Percentiles rank a stretch among this genome's conserved stretches.
Evolutionary conservation across 371 early-diverging fungal genomes (phyloP).

Genomic region (Blakeslea trispora): DNA sequence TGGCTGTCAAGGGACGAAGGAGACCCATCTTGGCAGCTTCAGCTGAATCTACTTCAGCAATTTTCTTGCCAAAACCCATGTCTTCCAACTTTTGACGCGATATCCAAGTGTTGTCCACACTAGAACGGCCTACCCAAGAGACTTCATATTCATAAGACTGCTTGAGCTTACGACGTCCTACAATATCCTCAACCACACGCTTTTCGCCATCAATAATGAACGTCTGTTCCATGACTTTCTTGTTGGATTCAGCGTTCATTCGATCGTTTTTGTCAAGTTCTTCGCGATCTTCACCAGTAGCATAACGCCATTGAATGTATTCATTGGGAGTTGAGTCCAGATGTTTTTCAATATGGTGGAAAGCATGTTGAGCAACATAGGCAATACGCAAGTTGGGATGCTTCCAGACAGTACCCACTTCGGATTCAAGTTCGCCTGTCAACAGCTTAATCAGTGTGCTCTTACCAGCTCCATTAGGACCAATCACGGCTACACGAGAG

Average conservation of each 20-base stretch:
- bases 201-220: constrained; percentile 67
- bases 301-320: constrained; percentile 74
- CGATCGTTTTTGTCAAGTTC: constrained; percentile 65
- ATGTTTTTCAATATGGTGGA: constrained; percentile 76
- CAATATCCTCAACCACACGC: constrained; percentile 59
- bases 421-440: constrained; percentile 62
- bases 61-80: constrained; percentile 68
- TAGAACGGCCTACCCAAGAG: constrained; percentile 58
- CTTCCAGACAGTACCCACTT: constrained; percentile 46
- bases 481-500: constrained; percentile 73
- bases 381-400: constrained; percentile 71
- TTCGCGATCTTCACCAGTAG: constrained; percentile 70
- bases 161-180: constrained; percentile 71
- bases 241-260: constrained; percentile 61
- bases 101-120: constrained; percentile 71
- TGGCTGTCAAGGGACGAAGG: constrained; percentile 62
- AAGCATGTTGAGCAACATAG: constrained; percentile 82
- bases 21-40: constrained; percentile 69
- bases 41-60: constrained; percentile 65
- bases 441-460: constrained; percentile 82
- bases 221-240: constrained; percentile 64
- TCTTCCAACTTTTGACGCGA: constrained; percentile 70
- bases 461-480: constrained; percentile 79
- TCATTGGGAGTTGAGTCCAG: constrained; percentile 69
- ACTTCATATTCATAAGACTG: constrained; percentile 70